Evolutionary conservation across 2,329 filamentous ascomycete species (phyloP), one percentile per base, ranked within the genome.

Genomic region (Epichloe bromicola): DNA sequence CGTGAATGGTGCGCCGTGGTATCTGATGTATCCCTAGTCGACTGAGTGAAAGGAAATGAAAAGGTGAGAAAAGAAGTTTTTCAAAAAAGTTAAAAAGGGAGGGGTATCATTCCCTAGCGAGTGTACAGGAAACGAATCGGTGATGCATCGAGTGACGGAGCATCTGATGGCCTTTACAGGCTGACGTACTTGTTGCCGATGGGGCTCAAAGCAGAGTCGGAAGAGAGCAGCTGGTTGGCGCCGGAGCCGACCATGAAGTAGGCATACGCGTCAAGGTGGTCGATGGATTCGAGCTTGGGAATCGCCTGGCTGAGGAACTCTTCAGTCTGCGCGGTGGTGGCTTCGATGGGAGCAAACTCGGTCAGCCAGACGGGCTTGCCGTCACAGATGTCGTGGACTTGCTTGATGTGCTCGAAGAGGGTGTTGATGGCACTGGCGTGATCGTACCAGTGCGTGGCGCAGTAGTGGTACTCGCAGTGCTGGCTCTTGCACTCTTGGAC

Each of bases 371-470:
- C 65, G 44, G 72, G 70, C 69, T 73, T 73, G 60, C 64, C 67
- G 42, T 65, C 60, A 62, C 75, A 78, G 54, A 65, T 60, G 39
- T 66, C 51, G 61, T 74, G 58, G 54, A 75, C 74, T 33, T 70
- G 54, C 54, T 69, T 56, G 51, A 83, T 61, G 64, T 83, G 78
- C 39, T 62, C 53, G 57, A 81, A 76, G 65, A 85, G 80, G 54
- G 67, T 70, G 41, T 72, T 64, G 26, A 67, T 62, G 51, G 71
- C 71, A 49, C 70, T 61, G 15, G 73, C 67, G 40, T 65, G 64
- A 46, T 74, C 75, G 67, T 85, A 85, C 79, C 80, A 84, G 68
- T 85, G 82, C 44, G 79, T 69, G 61, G 73, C 71, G 65, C 80
- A 74, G 64, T 81, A 82, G 65, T 83, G 78, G 53, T 75, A 72